phyloP scores from a whole-genome alignment of 805 yeast species.

The Brettanomyces bruxellensis region DNA sequence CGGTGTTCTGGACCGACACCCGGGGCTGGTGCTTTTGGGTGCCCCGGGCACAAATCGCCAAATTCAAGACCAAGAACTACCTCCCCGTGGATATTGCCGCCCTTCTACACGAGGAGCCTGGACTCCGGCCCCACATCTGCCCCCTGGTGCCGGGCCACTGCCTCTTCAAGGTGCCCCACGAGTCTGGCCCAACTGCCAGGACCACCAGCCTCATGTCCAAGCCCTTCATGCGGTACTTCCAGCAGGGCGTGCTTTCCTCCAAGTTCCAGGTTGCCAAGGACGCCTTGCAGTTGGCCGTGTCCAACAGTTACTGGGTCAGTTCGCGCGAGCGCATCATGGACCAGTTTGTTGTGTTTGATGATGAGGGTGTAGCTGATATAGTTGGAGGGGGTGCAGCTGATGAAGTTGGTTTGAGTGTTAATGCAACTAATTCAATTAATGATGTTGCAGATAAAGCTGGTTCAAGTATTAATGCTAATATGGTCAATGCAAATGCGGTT shows the following conservation, averaged over 20 bases:
- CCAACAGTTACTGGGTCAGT: slow-evolving; percentile 90
- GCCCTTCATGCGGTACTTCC: slow-evolving; percentile 60
- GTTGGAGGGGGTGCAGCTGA: background rate
- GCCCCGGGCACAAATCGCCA: slow-evolving; percentile 28
- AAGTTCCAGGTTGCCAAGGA: slow-evolving; percentile 64
- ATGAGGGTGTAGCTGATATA: slow-evolving; percentile 13
- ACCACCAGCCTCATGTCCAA: slow-evolving; percentile 76
- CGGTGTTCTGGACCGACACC: slow-evolving; percentile 69
- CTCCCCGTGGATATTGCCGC: slow-evolving; percentile 7
- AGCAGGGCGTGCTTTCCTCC: slow-evolving; percentile 63
- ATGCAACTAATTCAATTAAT: background rate
- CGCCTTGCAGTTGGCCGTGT: slow-evolving; percentile 67
- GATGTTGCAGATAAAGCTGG: background rate
- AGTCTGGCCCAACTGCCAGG: slow-evolving; percentile 66
- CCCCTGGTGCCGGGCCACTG: slow-evolving; percentile 4
- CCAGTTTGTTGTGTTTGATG: slow-evolving; percentile 73
- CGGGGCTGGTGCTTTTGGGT: slow-evolving; percentile 88
- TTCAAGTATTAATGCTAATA: background rate
- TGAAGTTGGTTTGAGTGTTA: background rate
- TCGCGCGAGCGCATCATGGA: slow-evolving; percentile 73
- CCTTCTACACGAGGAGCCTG: slow-evolving; percentile 9
- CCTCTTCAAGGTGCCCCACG: slow-evolving; percentile 75
- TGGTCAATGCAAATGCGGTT: too few species aligned
- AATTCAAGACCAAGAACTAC: slow-evolving; percentile 32
- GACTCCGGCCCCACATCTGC: background rate